A percentile compares a stretch with the other conserved stretches of the same genome.
Evolutionary conservation across 257 asterid genomes (phyloP).

Genomic region (Forsythia viridissima): DNA sequence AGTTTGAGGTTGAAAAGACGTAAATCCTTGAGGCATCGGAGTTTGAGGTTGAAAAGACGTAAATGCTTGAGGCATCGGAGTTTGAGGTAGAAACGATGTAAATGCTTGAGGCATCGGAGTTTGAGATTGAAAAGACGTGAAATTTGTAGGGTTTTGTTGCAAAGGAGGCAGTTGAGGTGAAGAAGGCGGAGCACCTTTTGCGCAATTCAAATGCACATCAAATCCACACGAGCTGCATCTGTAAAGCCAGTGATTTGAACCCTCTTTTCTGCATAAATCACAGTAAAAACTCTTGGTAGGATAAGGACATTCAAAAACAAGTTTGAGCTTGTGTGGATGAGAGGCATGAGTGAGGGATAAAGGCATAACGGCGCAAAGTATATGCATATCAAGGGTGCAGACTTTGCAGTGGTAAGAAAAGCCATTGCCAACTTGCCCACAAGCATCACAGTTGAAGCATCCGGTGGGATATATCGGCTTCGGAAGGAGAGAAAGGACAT

Average conservation of each 20-base stretch:
- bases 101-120: constrained; percentile 4
- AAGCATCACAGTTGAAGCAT: constrained; percentile 47
- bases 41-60: not conserved
- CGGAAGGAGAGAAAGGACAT: constrained; percentile 39
- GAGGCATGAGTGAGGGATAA: constrained; percentile 17
- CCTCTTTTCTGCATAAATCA: constrained; percentile 40
- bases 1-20: constrained; percentile 27
- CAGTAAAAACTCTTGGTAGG: constrained; percentile 36
- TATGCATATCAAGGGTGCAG: constrained; percentile 54
- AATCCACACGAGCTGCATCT: constrained; percentile 51
- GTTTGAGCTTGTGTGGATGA: constrained; percentile 49
- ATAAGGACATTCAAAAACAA: constrained; percentile 45
- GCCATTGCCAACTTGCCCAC: constrained; percentile 37
- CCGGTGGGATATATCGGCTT: constrained; percentile 45
- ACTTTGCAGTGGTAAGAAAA: constrained; percentile 56
- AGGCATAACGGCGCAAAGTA: constrained; percentile 52
- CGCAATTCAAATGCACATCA: constrained; percentile 62
- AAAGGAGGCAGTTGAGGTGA: not conserved
- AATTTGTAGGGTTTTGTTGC: constrained; percentile 5
- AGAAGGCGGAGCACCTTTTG: constrained; percentile 19
- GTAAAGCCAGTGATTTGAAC: constrained; percentile 55
- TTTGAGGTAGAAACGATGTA: constrained; percentile 26
- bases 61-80: constrained; percentile 4
- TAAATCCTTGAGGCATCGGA: constrained; percentile 10
- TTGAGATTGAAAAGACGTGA: constrained; percentile 18